Base-by-base conservation (phyloP, 2,329 filamentous ascomycete genomes). In the Arthroderma sp. region DNA sequence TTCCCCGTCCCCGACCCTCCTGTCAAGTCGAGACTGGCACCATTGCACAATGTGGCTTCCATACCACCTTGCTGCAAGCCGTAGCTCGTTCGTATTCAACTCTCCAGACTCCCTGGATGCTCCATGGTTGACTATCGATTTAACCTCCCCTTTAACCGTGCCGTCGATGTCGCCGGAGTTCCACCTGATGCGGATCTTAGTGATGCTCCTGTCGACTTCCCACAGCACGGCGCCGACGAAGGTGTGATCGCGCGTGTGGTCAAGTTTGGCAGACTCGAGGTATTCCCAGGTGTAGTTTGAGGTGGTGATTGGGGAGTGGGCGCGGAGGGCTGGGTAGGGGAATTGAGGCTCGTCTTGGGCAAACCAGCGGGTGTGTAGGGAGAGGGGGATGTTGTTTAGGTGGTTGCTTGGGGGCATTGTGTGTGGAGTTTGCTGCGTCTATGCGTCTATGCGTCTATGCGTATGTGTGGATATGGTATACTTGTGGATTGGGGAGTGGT, bases 141-240 rank as follows among this genome's bases (percentile, higher is more conserved):
- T 62, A 42, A 64, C 59, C 33, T 61, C 47, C 3, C 55, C 57
- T 38, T 54, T 57, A 10, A 59, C 57, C 7, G 57, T 63, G 29
- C 49, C 34, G 5, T 43, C 44, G 3, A 61, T 58, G 44, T 61
- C 53, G 6, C 53, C 54, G 2, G 52, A 48, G 48, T 63, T 60
- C 63, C 62, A 65, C 4, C 52, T 55, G 27, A 65, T 38, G 37
- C 55, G 56, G 6, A 65, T 57, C 34, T 60, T 62, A 3, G 60
- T 62, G 6, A 54, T 56, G 5, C 55, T 55, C 22, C 61, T 49
- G 6, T 57, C 57, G 3, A 47, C 39, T 8, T 52, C 58, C 53
- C 60, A 56, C 33, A 57, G 57, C 33, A 64, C 52, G 15, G 54
- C 53, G 27, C 53, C 52, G 30, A 54, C 54, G 34, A 62, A 52